Conservation (phyloP, 768 basidiomycete species). For the Butyriboletus loyo region DNA sequence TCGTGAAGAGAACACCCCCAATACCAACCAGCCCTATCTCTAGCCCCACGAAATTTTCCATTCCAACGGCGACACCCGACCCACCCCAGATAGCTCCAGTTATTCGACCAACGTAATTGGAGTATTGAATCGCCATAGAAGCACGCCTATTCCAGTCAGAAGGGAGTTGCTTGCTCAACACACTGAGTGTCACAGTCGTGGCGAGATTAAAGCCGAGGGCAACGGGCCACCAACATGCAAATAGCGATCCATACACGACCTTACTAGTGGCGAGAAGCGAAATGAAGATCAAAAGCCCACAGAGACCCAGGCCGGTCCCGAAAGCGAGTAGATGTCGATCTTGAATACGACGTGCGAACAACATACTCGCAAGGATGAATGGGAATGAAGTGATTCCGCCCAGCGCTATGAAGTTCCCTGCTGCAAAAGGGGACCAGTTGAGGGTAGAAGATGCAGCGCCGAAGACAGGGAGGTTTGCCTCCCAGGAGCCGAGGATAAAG, state of each 20-base stretch:
- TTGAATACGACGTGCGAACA: slow-evolving; percentile 54
- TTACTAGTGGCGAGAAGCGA: slow-evolving; percentile 39
- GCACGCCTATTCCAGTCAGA: slow-evolving; percentile 54
- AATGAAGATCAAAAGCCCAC: slow-evolving; percentile 52
- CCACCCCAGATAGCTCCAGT: slow-evolving; percentile 70
- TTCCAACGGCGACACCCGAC: slow-evolving; percentile 50
- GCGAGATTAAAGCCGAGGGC: slow-evolving; percentile 73
- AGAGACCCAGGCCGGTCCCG: slow-evolving; percentile 49
- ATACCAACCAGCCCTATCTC: slow-evolving; percentile 60
- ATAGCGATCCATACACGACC: slow-evolving; percentile 47
- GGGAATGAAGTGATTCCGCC: slow-evolving; percentile 62
- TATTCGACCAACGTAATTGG: slow-evolving; percentile 64
- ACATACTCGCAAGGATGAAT: slow-evolving; percentile 61
- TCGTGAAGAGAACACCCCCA: slow-evolving; percentile 51
- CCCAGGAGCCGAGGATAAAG: slow-evolving; percentile 69
- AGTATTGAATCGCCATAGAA: slow-evolving; percentile 63
- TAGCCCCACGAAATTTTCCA: slow-evolving; percentile 56
- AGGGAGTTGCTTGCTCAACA: slow-evolving; percentile 68
- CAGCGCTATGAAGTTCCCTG: slow-evolving; percentile 69
- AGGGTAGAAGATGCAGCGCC: slow-evolving; percentile 41
- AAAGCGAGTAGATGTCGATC: slow-evolving; percentile 57
- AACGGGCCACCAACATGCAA: slow-evolving; percentile 44
- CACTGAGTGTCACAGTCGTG: slow-evolving; percentile 64
- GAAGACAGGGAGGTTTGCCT: slow-evolving; percentile 65
- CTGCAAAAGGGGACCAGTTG: slow-evolving; percentile 57